Conservation (phyloP, 2,329 filamentous ascomycete genomes). For the Penicillium polonicum region DNA sequence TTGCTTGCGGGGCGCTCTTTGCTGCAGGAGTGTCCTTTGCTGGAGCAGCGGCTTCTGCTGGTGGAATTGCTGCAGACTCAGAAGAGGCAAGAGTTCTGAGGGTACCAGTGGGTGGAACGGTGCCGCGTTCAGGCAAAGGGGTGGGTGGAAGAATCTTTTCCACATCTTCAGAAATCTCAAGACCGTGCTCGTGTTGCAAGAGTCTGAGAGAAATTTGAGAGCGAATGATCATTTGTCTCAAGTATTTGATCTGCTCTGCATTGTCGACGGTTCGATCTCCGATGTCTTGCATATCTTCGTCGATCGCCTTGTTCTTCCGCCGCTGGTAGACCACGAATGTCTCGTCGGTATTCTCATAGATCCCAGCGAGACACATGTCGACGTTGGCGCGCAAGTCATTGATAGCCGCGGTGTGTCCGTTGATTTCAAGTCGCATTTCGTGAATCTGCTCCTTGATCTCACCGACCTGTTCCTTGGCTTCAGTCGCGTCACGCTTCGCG, state of each 20-base stretch:
- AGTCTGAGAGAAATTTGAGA: neutral
- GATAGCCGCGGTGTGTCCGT: neutral
- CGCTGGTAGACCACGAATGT: constrained; percentile 10
- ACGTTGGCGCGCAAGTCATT: constrained; percentile 12
- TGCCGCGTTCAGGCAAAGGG: neutral
- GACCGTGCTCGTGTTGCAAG: neutral
- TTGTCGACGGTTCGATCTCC: neutral
- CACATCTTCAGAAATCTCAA: neutral
- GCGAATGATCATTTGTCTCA: neutral
- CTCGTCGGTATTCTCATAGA: neutral
- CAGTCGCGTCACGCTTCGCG: neutral
- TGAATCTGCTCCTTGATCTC: neutral
- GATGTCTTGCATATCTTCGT: constrained; percentile 5
- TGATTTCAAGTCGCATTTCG: constrained; percentile 12
- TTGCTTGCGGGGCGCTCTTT: neutral
- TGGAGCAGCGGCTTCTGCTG: neutral
- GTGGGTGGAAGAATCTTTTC: neutral
- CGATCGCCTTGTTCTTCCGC: constrained; percentile 10
- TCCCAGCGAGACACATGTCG: neutral
- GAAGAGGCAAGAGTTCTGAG: neutral
- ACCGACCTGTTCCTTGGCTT: neutral
- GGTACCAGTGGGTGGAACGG: neutral
- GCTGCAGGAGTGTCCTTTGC: neutral
- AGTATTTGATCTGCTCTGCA: neutral
- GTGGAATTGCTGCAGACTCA: neutral